A percentile compares a stretch with the other conserved stretches of the same genome.
phyloP scores from a whole-genome alignment of 305 asterid species.

The Fraxinus sp. region DNA sequence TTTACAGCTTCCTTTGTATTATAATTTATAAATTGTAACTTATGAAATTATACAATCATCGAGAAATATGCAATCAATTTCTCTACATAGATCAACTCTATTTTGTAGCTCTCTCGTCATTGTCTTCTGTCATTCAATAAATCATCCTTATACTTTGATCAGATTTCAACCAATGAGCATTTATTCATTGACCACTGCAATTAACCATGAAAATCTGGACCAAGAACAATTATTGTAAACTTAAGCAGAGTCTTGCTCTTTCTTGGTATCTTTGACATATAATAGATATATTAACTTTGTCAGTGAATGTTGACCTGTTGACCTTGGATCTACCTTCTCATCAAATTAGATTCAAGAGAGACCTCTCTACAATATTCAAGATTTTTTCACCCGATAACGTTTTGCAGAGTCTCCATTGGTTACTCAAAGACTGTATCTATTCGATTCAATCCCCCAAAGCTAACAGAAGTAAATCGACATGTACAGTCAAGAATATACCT shows the following conservation, averaged over 20 bases:
- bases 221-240: neutral
- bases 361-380: neutral
- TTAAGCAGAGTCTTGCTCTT: neutral
- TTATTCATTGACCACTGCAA: neutral
- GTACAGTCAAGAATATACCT: constrained; percentile 44
- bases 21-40: neutral
- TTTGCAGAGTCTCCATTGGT: neutral
- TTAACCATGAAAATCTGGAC: neutral
- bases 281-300: neutral
- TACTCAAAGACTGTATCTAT: neutral
- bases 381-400: neutral
- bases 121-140: neutral
- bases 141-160: neutral
- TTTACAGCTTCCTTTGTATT: neutral
- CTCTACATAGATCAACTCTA: neutral
- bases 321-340: neutral
- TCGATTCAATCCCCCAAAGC: neutral
- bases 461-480: constrained; percentile 9
- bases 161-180: neutral
- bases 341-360: neutral
- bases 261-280: neutral
- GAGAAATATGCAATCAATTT: neutral
- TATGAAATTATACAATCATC: neutral
- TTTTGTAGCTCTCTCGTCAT: neutral
- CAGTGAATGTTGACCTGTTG: neutral